Base-by-base conservation (phyloP, 257 asterid genomes). In the Jaltomata sinuosa region DNA sequence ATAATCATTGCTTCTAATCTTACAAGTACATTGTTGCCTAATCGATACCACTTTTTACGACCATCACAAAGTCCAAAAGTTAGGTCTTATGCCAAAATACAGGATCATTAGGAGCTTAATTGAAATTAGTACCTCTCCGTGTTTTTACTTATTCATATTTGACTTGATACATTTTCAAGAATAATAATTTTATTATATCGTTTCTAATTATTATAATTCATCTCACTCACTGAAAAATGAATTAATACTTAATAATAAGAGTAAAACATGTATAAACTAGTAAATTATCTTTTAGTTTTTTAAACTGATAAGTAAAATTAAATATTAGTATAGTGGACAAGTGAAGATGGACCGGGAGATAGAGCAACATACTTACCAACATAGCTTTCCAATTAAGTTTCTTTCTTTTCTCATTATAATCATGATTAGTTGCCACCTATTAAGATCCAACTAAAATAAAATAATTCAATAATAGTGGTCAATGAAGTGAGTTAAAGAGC, bases 321-420 rank as follows among this genome's bases (percentile, higher is more conserved):
- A 7, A 40, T 40, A 42, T 42, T 42, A 42, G 9, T 42, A 42
- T 8, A 42, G 1, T 42, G 3, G 8, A 42, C 3, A 1, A 8
- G 9, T 42, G 1, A 42, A 42, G 22, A 0, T 9, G 7, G 1
- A 57, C 0, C n/a, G n/a, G n/a, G n/a, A 4, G 5, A 0, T 2
- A 0, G 8, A 2, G 4, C 25, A 62, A 15, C 34, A 27, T 27
- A 38, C 4, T 4, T 21, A 38, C 57, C 22, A 42, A 40, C n/a
- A 22, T 25, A 72, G 32, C 15, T 45, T 40, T 74, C 59, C 22
- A 22, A 42, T 72, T 42, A 72, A 1, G 11, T n/a, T 69, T n/a
- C 31, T n/a, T 1, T 42, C 6, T 40, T 67, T 67, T 32, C 18
- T 65, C 78, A 12, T 21, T 19, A 2, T 7, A 74, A 72, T 15